Evolutionary conservation across 768 basidiomycete genomes (phyloP).

Genomic region (Tephrocybe rancida): DNA sequence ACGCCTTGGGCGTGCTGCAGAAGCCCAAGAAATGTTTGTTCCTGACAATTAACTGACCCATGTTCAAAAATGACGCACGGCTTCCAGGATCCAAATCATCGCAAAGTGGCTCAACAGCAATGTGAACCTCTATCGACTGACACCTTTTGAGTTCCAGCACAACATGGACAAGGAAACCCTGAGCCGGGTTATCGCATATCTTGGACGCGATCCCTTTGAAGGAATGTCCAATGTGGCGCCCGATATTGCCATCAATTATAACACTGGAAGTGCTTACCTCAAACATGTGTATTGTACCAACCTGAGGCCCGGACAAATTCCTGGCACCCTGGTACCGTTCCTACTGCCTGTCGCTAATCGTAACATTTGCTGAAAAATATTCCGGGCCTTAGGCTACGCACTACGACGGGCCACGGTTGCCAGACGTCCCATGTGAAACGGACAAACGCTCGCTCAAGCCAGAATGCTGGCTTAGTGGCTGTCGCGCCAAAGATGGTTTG

Average conservation of each 20-base stretch:
- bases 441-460: background rate
- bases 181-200: background rate
- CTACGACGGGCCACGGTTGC: constrained; percentile 43
- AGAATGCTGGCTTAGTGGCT: background rate
- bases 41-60: background rate
- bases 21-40: no score
- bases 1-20: background rate
- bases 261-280: background rate
- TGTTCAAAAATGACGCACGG: background rate
- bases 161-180: background rate
- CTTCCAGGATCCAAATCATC: background rate
- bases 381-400: background rate
- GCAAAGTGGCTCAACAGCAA: background rate
- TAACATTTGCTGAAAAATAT: background rate
- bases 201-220: background rate
- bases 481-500: background rate
- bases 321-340: background rate
- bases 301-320: background rate
- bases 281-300: background rate
- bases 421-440: constrained; percentile 36
- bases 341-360: no score
- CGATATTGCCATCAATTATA: background rate
- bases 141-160: background rate
- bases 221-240: background rate
- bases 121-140: background rate